Percentiles rank a stretch among this genome's conserved stretches.
Conservation (phyloP, 345 rosid genomes). For the Citrus medica region DNA sequence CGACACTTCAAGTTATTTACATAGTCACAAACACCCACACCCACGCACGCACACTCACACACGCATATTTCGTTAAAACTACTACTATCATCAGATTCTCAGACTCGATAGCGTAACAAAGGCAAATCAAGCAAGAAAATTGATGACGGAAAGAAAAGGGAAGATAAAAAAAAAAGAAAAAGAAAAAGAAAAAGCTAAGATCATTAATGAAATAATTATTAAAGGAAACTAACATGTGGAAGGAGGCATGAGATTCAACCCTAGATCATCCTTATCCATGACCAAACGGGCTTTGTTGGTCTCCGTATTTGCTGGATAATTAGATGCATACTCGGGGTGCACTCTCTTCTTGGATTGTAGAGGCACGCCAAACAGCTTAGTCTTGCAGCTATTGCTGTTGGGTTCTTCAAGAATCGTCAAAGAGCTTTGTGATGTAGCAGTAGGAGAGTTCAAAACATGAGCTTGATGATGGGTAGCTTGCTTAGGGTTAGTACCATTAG, state of each 20-base stretch:
- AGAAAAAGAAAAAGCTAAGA: constrained; percentile 5
- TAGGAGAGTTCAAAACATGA: constrained; percentile 37
- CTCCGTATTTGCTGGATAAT: constrained; percentile 31
- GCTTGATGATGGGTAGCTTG: constrained; percentile 12
- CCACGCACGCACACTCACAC: constrained; percentile 38
- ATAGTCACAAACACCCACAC: constrained; percentile 40
- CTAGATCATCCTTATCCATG: constrained; percentile 77
- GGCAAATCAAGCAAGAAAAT: constrained; percentile 15
- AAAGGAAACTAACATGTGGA: constrained; percentile 41
- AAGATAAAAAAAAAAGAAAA: background rate
- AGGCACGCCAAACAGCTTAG: constrained; percentile 79
- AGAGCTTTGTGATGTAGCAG: constrained; percentile 36
- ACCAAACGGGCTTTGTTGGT: constrained; percentile 59
- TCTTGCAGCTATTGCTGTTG: constrained; percentile 36
- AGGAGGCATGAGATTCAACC: constrained; percentile 80
- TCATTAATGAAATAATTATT: constrained; percentile 4
- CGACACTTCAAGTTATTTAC: constrained; percentile 40
- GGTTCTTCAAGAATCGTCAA: constrained; percentile 40
- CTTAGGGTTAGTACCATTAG: constrained; percentile 1
- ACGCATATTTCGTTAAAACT: constrained; percentile 20
- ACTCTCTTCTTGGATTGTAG: constrained; percentile 68
- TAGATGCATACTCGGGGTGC: constrained; percentile 36
- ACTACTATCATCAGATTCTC: constrained; percentile 20
- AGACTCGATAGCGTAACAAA: constrained; percentile 15
- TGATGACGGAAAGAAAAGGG: constrained; percentile 11